These are phyloP conservation scores for Aspergillus glaucus DNA, from an alignment of 2,329 filamentous ascomycete genomes.

Conservation along the genomic window DNA sequence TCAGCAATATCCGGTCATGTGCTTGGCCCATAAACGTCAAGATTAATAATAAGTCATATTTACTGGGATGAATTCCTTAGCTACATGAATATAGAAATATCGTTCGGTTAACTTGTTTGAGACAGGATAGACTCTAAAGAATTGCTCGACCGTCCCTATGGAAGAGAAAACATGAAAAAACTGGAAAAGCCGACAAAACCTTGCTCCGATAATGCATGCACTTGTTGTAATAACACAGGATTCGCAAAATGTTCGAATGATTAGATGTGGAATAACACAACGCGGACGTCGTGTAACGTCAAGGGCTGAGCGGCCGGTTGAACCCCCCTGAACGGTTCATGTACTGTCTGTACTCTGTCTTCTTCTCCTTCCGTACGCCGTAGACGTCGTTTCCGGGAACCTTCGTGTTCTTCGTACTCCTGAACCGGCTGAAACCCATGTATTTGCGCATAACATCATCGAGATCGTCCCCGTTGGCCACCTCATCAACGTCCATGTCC, in stretches of 20 bases:
- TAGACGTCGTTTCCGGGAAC: conserved; percentile 81
- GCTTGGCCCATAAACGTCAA: conserved; percentile 6
- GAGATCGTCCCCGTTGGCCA: conserved; percentile 56
- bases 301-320: conserved; percentile 45
- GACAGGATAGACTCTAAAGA: neutral
- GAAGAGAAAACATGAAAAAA: too few relatives aligned
- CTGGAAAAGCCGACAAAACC: conserved; percentile 8
- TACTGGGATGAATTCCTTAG: too few relatives aligned
- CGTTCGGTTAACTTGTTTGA: conserved; percentile 1
- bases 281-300: conserved; percentile 20
- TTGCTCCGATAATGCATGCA: conserved; percentile 27
- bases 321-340: conserved; percentile 58
- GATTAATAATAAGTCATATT: neutral
- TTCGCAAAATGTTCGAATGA: conserved; percentile 1
- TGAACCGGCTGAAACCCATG: conserved; percentile 87
- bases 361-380: conserved; percentile 83
- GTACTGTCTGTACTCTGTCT: conserved; percentile 91
- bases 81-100: neutral
- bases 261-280: conserved; percentile 3
- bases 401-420: conserved; percentile 80
- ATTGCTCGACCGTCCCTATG: too few relatives aligned
- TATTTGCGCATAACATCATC: conserved; percentile 70
- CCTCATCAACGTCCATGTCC: conserved; percentile 42
- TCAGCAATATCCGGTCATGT: conserved; percentile 18
- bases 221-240: conserved; percentile 3